Evolutionary conservation across 768 basidiomycete species (phyloP), one percentile per base, ranked within the genome.

Genomic region (Lactarius sanguifluus): DNA sequence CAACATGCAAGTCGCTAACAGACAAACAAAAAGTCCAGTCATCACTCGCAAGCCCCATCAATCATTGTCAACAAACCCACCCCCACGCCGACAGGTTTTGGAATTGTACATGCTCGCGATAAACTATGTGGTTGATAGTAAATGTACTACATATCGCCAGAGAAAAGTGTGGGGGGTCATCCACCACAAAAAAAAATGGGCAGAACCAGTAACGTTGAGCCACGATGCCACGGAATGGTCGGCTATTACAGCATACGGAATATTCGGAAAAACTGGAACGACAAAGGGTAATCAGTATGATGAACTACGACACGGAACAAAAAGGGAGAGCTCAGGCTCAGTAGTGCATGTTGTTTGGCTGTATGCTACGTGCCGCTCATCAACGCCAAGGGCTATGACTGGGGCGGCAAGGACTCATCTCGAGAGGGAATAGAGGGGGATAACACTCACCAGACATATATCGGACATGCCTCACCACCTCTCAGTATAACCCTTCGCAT

Each of bases 321-420:
- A 56, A 23, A 23, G 25, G 8, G 36, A 12, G 36, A 58, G 68
- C 30, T 32, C 30, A 32, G 47, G 50, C 56, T 70, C 69, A 70
- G 69, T 25, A 34, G 60, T 58, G 68, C 70, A 71, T 65, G 58
- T 41, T 69, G 64, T 69, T 71, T 71, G 70, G 70, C 70, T 69
- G 41, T 64, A 71, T 71, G 70, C 70, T 61, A 30, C 40, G 63
- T 64, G 62, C 70, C 70, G 47, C 47, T 71, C 70, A 66, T 71
- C 70, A 71, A 62, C 38, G 70, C 70, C 52, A 13, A 59, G 3
- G 55, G 70, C 70, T 71, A 71, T 63, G 70, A 71, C 70, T 71
- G 70, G 70, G 70, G 70, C 70, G 70, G 70, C 70, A 66, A 43
- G 28, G 41, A 47, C 34, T 71, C 70, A 71, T 71, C 70, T 18